Evolutionary conservation across 805 yeast species (phyloP).

Genomic region (Ogataea haglerorum): DNA sequence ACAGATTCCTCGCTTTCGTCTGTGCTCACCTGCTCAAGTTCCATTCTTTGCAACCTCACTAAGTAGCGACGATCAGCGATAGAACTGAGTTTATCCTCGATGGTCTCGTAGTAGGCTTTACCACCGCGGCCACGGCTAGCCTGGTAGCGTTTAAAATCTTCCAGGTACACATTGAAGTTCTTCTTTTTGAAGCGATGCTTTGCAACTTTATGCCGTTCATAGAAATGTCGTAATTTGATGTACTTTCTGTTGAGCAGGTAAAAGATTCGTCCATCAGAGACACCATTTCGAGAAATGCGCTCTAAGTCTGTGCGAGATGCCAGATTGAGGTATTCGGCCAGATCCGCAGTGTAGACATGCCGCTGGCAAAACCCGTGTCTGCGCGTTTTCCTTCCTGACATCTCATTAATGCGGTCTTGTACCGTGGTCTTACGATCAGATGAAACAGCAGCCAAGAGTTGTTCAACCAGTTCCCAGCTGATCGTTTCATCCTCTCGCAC

Average conservation of each 20-base stretch:
- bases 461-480: slow-evolving; percentile 16
- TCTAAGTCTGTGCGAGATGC: slow-evolving; percentile 27
- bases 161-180: slow-evolving; percentile 27
- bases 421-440: neutral
- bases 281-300: slow-evolving; percentile 16
- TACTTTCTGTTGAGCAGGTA: slow-evolving; percentile 31
- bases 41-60: slow-evolving; percentile 10
- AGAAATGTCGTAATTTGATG: slow-evolving; percentile 25
- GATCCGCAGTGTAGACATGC: slow-evolving; percentile 34
- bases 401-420: neutral
- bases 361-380: slow-evolving; percentile 29
- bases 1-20: slow-evolving; percentile 12
- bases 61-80: slow-evolving; percentile 14
- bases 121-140: slow-evolving; percentile 25
- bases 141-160: slow-evolving; percentile 30
- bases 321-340: slow-evolving; percentile 31
- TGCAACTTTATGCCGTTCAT: slow-evolving; percentile 23
- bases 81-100: slow-evolving; percentile 18
- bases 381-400: slow-evolving; percentile 18
- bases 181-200: slow-evolving; percentile 31
- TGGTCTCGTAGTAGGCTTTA: slow-evolving; percentile 23
- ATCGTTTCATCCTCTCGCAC: slow-evolving; percentile 15
- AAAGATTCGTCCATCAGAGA: slow-evolving; percentile 27
- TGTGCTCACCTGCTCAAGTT: slow-evolving; percentile 19
- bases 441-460: slow-evolving; percentile 3